phyloP scores from a whole-genome alignment of 441 rosid genomes.

The Corymbia calophylla region DNA sequence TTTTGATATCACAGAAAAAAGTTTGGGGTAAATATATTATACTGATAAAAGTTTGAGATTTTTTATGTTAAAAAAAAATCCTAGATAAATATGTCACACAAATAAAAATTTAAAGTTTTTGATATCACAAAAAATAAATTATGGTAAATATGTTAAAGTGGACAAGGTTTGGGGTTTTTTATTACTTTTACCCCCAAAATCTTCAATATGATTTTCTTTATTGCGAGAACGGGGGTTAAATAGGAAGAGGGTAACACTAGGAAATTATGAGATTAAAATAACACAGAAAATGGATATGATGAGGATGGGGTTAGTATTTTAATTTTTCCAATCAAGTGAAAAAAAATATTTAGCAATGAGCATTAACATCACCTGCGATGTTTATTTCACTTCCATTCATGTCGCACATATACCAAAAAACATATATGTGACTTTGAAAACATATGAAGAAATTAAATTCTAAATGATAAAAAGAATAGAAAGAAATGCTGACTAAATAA shows the following conservation, averaged over 20 bases:
- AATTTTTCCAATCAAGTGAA: neutral
- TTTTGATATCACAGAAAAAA: no score
- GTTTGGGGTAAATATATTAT: no score
- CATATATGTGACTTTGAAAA: rapidly evolving
- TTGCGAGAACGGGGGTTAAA: neutral
- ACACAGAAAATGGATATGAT: neutral
- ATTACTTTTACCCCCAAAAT: neutral
- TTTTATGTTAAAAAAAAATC: no score
- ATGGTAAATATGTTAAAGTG: no score
- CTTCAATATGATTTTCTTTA: neutral
- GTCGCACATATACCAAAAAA: neutral
- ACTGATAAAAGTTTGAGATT: no score
- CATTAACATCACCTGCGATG: rapidly evolving
- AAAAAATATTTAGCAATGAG: neutral
- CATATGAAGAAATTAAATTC: neutral
- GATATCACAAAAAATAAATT: no score
- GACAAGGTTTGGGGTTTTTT: no score
- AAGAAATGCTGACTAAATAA: neutral
- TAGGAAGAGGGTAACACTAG: neutral
- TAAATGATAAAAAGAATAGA: neutral
- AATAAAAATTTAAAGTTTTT: no score
- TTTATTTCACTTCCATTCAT: neutral
- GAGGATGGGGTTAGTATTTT: neutral
- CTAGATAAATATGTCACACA: no score
- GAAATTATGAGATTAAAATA: rapidly evolving